These are phyloP conservation scores for Fistulinella cinereoalba DNA, from an alignment of 1,284 basidiomycete genomes.

Conservation along the genomic window DNA sequence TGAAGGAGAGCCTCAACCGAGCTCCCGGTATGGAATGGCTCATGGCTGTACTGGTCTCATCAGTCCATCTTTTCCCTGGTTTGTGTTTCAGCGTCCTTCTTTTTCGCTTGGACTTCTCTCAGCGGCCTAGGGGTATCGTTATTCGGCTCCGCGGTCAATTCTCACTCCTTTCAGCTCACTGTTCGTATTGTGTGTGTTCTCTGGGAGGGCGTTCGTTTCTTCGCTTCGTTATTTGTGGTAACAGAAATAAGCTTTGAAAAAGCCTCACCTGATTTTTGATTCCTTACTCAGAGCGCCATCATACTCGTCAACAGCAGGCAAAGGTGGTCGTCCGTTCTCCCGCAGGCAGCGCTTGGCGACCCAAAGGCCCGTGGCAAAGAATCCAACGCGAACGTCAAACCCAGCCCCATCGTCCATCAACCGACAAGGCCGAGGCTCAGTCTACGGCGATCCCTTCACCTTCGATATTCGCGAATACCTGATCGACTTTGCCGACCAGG, in stretches of 20 bases:
- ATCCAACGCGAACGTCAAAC: conserved; percentile 7
- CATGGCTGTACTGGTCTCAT: conserved; percentile 12
- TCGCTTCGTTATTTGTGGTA: conserved; percentile 29
- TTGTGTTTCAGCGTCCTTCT: conserved; percentile 9
- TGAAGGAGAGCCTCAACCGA: conserved; percentile 31
- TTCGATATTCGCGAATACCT: conserved; percentile 26
- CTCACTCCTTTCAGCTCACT: conserved; percentile 14
- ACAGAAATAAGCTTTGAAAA: conserved; percentile 4
- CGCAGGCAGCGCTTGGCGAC: not conserved
- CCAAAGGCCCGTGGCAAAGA: not conserved
- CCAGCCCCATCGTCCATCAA: conserved; percentile 4
- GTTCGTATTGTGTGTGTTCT: conserved; percentile 15
- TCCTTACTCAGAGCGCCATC: conserved; percentile 20
- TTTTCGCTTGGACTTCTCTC: conserved; percentile 1
- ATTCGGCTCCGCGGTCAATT: conserved; percentile 4
- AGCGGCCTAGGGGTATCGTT: conserved; percentile 12
- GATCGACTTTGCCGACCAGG: conserved; percentile 25
- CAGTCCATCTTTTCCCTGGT: conserved; percentile 23
- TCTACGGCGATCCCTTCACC: conserved; percentile 11
- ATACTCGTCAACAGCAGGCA: conserved; percentile 20
- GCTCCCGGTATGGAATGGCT: conserved; percentile 19
- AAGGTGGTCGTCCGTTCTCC: conserved; percentile 12
- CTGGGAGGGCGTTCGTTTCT: conserved; percentile 22
- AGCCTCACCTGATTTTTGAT: conserved; percentile 14
- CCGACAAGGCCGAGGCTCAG: conserved; percentile 1